Evolutionary conservation across 2,329 filamentous ascomycete species (phyloP), one percentile per base, ranked within the genome.

Genomic region (Aspergillus niger): DNA sequence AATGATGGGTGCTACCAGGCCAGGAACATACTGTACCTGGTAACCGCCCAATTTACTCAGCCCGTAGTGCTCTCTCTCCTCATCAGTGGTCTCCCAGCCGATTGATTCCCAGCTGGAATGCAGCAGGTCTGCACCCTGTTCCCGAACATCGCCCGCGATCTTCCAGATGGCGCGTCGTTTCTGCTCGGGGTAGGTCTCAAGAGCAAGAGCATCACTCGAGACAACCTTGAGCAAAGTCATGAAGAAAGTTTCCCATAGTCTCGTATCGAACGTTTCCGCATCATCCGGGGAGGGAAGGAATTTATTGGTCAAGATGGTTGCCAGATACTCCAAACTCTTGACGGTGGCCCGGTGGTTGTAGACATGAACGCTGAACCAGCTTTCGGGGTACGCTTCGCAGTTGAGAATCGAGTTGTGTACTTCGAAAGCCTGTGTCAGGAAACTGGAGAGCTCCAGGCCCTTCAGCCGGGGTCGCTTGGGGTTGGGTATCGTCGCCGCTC

Each of bases 131-230:
- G 95, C 94, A 15, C 96, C 95, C 65, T 92, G 86, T 74, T 98
- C 93, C 58, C 95, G 86, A 54, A 99, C 92, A 77, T 99, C 96
- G 5, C 95, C 95, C 3, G 94, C 95, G 72, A 99, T 97, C 79
- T 98, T 99, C 95, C 96, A 99, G 1, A 98, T 94, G 0, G 95
- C 94, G 58, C 95, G 84, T 49, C 95, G 84, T 79, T 98, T 99
- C 78, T 99, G 95, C 75, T 99, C 96, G 0, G 95, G 92, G 72
- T 97, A 98, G 0, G 93, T 97, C 74, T 99, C 95, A 39, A 99
- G 84, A 0, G 95, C 93, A 20, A 99, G 83, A 0, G 90, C 91
- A 38, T 93, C 88, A 70, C 92, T 97, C 5, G 91, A 91, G 2
- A 99, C 91, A 3, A 98, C 87, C 71, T 91, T 92, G 28, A 99